Base-by-base conservation (phyloP, 2,329 filamentous ascomycete species). In the Aspergillus unguis region DNA sequence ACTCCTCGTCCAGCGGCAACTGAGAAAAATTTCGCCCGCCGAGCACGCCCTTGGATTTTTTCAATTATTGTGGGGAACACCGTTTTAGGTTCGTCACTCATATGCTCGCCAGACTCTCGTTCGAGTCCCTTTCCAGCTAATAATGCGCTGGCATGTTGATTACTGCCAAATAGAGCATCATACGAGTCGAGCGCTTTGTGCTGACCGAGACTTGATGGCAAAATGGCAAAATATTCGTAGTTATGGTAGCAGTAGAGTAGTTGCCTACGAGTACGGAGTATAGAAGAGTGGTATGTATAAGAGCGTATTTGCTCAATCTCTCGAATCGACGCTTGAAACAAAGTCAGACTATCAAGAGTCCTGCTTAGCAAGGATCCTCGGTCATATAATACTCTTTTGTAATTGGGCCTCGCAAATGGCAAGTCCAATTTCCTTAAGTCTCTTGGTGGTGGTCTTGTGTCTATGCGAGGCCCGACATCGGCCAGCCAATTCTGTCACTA, bases 21-120 rank as follows among this genome's bases (percentile, higher is more conserved):
- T 61, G 62, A 54, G 55, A 58, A 63, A 58, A 63, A 66, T 61
- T 62, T 61, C 57, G 55, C 53, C 54, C 50, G 56, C 58, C 51
- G 53, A 56, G 49, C 43, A 48, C 48, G 17, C 41, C 44, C 44
- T 52, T 40, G 48, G 36, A 45, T 29, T 56, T 50, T 55, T 53
- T 48, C 44, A 46, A 53, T 42, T 61, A 53, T 42, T 61, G 58
- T 62, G 60, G 60, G 52, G 60, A 62, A 57, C 54, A 37, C 44
- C 44, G 52, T 46, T 53, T 17, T 31, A 43, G 41, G 52, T 46
- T 55, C 52, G 46, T 53, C 52, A 54, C 48, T 45, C 48, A 55
- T 56, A 56, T 58, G 55, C 54, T 48, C 50, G 54, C 47, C 33
- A 36, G 35, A 25, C 9, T n/a, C 26, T 23, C 17, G 8, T 6